phyloP scores from a whole-genome alignment of 2,329 filamentous ascomycete species.

The Penicillium paneum region DNA sequence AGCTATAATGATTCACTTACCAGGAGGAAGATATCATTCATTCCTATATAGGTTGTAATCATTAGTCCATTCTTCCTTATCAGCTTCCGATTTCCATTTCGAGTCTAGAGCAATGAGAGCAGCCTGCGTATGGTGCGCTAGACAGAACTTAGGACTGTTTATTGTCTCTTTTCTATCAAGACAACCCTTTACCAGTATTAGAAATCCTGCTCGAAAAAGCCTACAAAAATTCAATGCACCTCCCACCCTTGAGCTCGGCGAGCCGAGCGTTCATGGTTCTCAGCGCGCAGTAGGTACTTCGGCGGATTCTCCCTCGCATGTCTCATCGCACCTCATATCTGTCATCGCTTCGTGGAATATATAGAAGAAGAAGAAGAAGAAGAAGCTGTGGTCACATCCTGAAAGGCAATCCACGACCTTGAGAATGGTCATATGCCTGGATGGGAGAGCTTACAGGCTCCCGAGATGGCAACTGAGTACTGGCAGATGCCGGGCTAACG shows the following conservation, averaged over 20 bases:
- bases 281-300: constrained; percentile 87
- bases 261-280: constrained; percentile 82
- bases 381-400: constrained; percentile 90
- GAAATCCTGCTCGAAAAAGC: constrained; percentile 85
- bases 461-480: constrained; percentile 81
- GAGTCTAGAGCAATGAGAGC: neutral
- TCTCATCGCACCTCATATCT: constrained; percentile 77
- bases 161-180: neutral
- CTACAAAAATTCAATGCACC: constrained; percentile 90
- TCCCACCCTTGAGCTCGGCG: constrained; percentile 84
- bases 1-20: too few relatives aligned
- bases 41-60: neutral
- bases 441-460: constrained; percentile 72
- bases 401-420: constrained; percentile 76
- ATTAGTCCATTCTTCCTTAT: neutral
- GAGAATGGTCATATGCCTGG: constrained; percentile 75
- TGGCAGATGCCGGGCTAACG: constrained; percentile 81
- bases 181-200: constrained; percentile 34
- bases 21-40: neutral
- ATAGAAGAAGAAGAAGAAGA: constrained; percentile 72
- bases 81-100: neutral
- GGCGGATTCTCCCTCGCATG: constrained; percentile 88
- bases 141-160: too few relatives aligned
- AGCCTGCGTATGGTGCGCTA: neutral
- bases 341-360: constrained; percentile 93